Evolutionary conservation across 176 grass and related monocot species (phyloP).

Genomic region (Tillandsia leiboldiana): DNA sequence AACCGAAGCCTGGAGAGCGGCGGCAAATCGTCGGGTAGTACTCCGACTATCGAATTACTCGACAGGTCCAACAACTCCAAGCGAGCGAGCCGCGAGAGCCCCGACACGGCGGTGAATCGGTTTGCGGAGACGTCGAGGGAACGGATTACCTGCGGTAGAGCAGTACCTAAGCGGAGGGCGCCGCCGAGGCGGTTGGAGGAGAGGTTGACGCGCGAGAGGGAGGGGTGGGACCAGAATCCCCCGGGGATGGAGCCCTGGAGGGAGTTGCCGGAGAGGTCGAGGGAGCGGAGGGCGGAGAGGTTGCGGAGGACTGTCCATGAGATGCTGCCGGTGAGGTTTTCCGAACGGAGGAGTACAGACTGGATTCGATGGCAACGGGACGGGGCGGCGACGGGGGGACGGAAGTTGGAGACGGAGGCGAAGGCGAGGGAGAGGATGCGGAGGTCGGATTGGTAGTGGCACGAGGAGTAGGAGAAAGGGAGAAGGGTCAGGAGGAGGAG

Average conservation of each 20-base stretch:
- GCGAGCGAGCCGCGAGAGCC: slow-evolving; percentile 14
- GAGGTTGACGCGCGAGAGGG: slow-evolving; percentile 41
- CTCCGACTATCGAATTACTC: slow-evolving; percentile 37
- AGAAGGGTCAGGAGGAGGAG: slow-evolving; percentile 1
- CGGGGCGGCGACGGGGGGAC: neutral
- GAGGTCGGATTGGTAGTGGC: slow-evolving; percentile 22
- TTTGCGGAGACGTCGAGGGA: slow-evolving; percentile 46
- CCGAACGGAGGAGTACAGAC: slow-evolving; percentile 26
- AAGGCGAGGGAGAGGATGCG: slow-evolving; percentile 38
- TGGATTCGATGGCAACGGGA: slow-evolving; percentile 15
- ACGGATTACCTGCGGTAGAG: neutral
- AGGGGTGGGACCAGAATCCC: slow-evolving; percentile 43
- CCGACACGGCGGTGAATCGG: slow-evolving; percentile 29
- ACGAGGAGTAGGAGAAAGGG: slow-evolving; percentile 1
- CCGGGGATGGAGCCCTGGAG: slow-evolving; percentile 33
- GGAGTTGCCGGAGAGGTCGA: slow-evolving; percentile 65
- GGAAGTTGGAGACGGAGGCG: slow-evolving; percentile 35
- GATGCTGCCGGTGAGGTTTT: slow-evolving; percentile 40
- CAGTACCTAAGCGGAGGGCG: slow-evolving; percentile 30
- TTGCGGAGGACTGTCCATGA: slow-evolving; percentile 35
- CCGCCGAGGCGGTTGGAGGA: slow-evolving; percentile 39
- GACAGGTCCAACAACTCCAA: slow-evolving; percentile 45
- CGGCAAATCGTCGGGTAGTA: slow-evolving; percentile 43
- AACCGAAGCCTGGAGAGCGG: slow-evolving; percentile 21
- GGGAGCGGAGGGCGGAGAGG: slow-evolving; percentile 34